These are phyloP conservation scores for Alternaria sp. DNA, from an alignment of 2,329 filamentous ascomycete genomes.

Conservation along the genomic window DNA sequence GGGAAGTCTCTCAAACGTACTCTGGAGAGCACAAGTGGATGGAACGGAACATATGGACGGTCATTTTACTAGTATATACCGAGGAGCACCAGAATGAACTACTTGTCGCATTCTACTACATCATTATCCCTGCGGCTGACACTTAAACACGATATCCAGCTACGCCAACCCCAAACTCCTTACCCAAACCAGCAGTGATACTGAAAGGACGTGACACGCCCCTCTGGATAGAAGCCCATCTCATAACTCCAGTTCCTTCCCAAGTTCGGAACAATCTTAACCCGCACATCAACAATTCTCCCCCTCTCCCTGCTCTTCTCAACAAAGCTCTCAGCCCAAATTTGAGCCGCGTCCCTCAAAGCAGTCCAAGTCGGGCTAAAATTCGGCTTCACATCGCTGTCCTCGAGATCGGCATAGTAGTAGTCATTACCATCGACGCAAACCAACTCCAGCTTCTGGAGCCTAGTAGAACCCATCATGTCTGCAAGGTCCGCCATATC, in stretches of 20 bases:
- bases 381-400: neutral
- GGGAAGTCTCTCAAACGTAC: neutral
- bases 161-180: neutral
- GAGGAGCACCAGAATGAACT: neutral
- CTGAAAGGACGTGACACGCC: neutral
- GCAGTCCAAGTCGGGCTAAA: neutral
- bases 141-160: neutral
- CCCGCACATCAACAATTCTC: neutral
- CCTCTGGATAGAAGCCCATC: neutral
- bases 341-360: neutral
- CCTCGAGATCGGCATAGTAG: neutral
- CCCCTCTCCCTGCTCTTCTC: neutral
- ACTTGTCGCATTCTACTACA: neutral
- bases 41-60: neutral
- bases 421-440: neutral
- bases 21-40: neutral
- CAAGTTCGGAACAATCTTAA: neutral
- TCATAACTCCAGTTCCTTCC: accelerated
- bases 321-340: neutral
- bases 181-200: neutral
- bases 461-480: neutral
- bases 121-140: accelerated
- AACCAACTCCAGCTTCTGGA: neutral
- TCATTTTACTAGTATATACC: neutral
- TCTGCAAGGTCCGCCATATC: neutral